phyloP scores from a whole-genome alignment of 805 yeast species.

The Candida easanensis region DNA sequence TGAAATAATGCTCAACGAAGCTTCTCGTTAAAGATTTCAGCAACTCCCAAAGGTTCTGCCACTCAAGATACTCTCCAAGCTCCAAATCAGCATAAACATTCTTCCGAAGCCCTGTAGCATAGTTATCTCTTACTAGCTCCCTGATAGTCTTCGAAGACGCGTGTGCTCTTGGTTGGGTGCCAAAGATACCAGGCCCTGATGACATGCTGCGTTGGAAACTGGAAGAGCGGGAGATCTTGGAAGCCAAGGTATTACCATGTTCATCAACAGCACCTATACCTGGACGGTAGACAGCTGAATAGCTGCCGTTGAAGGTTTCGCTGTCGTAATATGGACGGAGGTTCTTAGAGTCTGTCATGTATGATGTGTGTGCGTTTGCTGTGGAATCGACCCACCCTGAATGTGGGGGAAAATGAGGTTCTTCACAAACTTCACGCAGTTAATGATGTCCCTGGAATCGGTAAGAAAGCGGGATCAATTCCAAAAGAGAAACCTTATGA shows the following conservation, averaged over 20 bases:
- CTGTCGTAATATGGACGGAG: constrained; percentile 69
- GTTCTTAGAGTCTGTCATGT: constrained; percentile 10
- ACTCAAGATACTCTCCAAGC: constrained; percentile 62
- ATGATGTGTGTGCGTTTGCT: background rate
- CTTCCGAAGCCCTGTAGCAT: constrained; percentile 25
- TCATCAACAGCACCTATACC: constrained; percentile 59
- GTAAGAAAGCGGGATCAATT: no score
- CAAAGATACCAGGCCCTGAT: constrained; percentile 13
- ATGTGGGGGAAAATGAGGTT: background rate
- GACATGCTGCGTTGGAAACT: constrained; percentile 13
- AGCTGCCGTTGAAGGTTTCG: constrained; percentile 63
- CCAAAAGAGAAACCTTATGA: no score
- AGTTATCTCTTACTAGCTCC: constrained; percentile 22
- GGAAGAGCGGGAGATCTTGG: constrained; percentile 34
- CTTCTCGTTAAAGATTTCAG: constrained; percentile 55
- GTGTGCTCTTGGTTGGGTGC: constrained; percentile 1
- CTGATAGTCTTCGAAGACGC: constrained; percentile 17
- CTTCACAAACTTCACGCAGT: no score
- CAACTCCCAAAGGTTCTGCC: constrained; percentile 53
- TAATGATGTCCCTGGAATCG: no score
- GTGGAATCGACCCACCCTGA: background rate
- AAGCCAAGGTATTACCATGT: constrained; percentile 37
- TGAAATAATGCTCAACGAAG: constrained; percentile 65
- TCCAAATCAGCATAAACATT: constrained; percentile 48
- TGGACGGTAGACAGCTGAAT: constrained; percentile 56